Conservation (phyloP, 768 basidiomycete genomes). For the Russula vinacea region DNA sequence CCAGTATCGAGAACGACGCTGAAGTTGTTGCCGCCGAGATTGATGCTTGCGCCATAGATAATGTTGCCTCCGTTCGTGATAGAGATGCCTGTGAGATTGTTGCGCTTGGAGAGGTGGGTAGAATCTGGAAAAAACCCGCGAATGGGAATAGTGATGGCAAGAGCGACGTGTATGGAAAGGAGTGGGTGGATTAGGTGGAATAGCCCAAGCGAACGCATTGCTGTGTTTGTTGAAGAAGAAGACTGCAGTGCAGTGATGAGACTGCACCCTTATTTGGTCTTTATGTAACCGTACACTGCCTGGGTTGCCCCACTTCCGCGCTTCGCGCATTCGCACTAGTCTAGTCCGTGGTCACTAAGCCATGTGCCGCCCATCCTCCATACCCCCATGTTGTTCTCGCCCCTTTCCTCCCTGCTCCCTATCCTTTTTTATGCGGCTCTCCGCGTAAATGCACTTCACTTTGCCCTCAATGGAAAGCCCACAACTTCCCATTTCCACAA, state of each 20-base stretch:
- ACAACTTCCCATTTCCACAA: slow-evolving; percentile 24
- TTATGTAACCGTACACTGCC: no score
- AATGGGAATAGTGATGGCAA: slow-evolving; percentile 22
- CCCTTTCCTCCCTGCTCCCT: not conserved
- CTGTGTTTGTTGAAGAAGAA: no score
- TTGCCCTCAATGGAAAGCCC: slow-evolving; percentile 12
- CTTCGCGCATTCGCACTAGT: no score
- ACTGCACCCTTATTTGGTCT: not conserved
- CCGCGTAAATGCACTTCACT: slow-evolving; percentile 10
- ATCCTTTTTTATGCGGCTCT: not conserved
- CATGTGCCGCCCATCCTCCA: not conserved
- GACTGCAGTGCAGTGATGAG: no score
- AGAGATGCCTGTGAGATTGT: slow-evolving; percentile 37
- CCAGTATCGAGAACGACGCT: slow-evolving; percentile 74
- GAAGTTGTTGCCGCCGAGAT: slow-evolving; percentile 55
- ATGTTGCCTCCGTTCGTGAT: slow-evolving; percentile 66
- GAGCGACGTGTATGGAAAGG: slow-evolving; percentile 11
- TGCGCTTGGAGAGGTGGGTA: slow-evolving; percentile 10
- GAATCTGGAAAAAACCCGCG: not conserved
- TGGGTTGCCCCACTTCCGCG: no score
- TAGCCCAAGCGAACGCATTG: slow-evolving; percentile 22
- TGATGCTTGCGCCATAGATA: slow-evolving; percentile 70
- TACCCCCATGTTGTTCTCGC: not conserved
- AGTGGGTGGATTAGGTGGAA: slow-evolving; percentile 10
- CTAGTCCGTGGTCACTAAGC: not conserved